Evolutionary conservation across 2,329 filamentous ascomycete species (phyloP), one percentile per base, ranked within the genome.

Genomic region (Exophiala oligosperma): DNA sequence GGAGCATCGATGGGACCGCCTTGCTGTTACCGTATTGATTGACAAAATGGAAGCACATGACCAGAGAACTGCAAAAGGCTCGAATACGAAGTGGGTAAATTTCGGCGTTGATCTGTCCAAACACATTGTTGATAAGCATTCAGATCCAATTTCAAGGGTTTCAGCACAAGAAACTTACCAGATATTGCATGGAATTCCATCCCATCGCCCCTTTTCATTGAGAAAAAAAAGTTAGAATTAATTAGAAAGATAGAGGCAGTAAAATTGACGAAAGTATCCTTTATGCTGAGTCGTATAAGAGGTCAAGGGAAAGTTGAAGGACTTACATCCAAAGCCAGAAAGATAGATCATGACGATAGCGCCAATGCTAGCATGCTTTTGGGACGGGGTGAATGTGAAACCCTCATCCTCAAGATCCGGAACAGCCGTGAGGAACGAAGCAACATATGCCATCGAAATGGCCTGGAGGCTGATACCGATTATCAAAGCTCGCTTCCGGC

Each of bases 401-500:
- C 52, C 54, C 17, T 64, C 56, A 2, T 43, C 52, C 14, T 57
- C 73, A 7, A 83, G 48, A n/a, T 55, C 49, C 12, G 67, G 59
- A 2, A 67, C 64, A 1, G 70, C 60, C 1, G 69, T 69, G 2
- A 83, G 71, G 71, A 80, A 82, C 47, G 81, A 75, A 14, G 79
- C 79, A 71, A 82, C 77, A 68, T 83, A 84, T 2, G 81, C 69
- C 77, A 83, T 81, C n/a, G 77, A 70, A 9, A 82, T n/a, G 1
- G 76, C 68, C 57, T 82, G 79, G 6, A 78, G 70, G 40, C 64
- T 70, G 38, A 82, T 80, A 7, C 80, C 80, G n/a, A 74, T 72
- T 43, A 74, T 71, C 5, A 83, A 72, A 0, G 79, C 73, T 12
- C 79, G 72, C 73, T 91, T 92, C 58, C 90, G 86, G 3, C 90